Conservation (phyloP, 345 rosid genomes). For the Arabidopsis arenosa region DNA sequence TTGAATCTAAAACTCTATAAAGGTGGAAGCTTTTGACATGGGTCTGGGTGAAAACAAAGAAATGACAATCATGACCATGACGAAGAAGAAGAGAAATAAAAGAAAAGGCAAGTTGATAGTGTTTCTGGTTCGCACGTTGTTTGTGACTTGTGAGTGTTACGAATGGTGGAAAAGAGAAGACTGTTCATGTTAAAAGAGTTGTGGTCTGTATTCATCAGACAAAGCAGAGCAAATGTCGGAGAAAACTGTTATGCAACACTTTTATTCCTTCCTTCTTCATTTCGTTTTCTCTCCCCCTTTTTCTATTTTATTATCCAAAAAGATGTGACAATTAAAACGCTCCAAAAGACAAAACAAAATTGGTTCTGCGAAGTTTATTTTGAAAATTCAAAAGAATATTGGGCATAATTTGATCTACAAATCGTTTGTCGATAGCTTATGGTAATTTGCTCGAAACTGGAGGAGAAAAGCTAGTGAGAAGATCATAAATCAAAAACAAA, state of each 20-base stretch:
- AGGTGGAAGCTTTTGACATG: slow-evolving; percentile 28
- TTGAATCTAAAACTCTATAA: slow-evolving; percentile 19
- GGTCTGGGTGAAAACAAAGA: neutral
- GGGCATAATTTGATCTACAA: neutral
- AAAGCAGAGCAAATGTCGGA: slow-evolving; percentile 44
- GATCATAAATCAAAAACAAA: slow-evolving; percentile 3
- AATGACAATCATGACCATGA: slow-evolving; percentile 21
- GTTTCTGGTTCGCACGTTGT: slow-evolving; percentile 47
- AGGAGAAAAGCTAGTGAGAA: neutral
- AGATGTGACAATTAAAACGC: neutral
- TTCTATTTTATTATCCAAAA: neutral
- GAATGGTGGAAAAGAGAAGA: slow-evolving; percentile 46
- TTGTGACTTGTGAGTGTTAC: slow-evolving; percentile 3
- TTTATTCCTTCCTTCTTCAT: slow-evolving; percentile 30
- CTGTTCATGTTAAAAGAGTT: slow-evolving; percentile 45
- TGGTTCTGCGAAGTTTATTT: neutral
- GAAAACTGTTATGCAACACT: slow-evolving; percentile 29
- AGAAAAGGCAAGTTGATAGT: slow-evolving; percentile 30
- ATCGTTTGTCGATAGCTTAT: neutral
- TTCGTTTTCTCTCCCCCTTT: neutral
- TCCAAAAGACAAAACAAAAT: neutral
- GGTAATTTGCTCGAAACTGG: neutral
- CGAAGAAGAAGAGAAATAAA: slow-evolving; percentile 1
- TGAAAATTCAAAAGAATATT: neutral
- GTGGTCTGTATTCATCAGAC: slow-evolving; percentile 48